A percentile compares a stretch with the other conserved stretches of the same genome.
phyloP scores from a whole-genome alignment of 345 rosid genomes.

The Anacardium occidentale region DNA sequence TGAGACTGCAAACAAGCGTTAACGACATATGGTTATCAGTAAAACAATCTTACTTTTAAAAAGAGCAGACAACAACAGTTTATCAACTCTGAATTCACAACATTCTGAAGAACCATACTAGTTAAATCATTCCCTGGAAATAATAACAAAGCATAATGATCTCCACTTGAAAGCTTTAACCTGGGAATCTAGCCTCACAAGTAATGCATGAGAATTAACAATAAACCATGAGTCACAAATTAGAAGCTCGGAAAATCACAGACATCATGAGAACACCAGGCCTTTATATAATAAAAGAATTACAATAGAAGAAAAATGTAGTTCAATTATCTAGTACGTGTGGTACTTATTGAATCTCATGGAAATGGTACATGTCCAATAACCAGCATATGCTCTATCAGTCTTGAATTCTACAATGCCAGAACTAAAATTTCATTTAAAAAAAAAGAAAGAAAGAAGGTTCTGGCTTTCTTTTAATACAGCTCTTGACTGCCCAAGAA shows the following conservation, averaged over 20 bases:
- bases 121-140: not conserved
- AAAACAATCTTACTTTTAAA: not conserved
- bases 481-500: constrained; percentile 24
- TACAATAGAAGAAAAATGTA: not conserved
- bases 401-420: constrained; percentile 40
- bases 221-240: not conserved
- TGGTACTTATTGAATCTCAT: constrained; percentile 41
- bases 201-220: not conserved
- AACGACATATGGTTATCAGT: not conserved
- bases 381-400: constrained; percentile 43
- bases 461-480: constrained; percentile 33
- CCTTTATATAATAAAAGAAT: not conserved
- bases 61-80: not conserved
- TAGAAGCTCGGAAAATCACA: not conserved
- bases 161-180: not conserved
- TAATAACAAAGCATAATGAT: not conserved
- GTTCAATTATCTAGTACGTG: constrained; percentile 12
- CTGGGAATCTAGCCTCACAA: not conserved
- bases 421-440: constrained; percentile 49
- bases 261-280: not conserved
- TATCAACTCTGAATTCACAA: not conserved
- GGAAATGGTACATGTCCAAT: constrained; percentile 45
- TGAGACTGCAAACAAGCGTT: not conserved
- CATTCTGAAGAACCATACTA: not conserved
- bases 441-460: constrained; percentile 22